Evolutionary conservation across 805 yeast genomes (phyloP), one percentile per base, ranked within the genome.

Genomic region (Saccharomycopsis lassenensis): DNA sequence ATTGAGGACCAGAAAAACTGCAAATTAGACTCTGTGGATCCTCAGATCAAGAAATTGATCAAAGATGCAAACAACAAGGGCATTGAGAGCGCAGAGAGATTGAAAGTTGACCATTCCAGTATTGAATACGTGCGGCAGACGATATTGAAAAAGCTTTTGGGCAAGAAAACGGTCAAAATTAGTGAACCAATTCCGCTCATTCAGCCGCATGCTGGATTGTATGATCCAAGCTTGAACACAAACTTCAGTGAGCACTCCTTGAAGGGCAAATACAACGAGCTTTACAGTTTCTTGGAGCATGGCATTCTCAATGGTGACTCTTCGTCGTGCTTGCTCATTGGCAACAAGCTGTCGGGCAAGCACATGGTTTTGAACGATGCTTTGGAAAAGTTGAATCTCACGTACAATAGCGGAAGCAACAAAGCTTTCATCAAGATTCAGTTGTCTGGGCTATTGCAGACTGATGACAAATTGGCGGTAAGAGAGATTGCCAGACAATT

Each of bases 401-500:
- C 58, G 22, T 68, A 65, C 48, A 46, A 46, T 2, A 47, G 21
- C 3, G 35, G 37, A 1, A 44, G 47, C 2, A 50, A 52, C 4
- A 62, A 71, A 23, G 71, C 73, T 33, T 84, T 74, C 50, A 62
- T 87, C 12, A 62, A 70, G 0, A 70, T 91, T 7, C 54, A 67
- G 16, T 58, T 89, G 20, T 74, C 78, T 41, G 95, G 95, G 0
- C 56, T 67, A 10, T 65, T 77, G 3, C 95, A 84, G 51, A 52
- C 66, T 4, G 85, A 79, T 46, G 97, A 89, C 50, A 69, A 65
- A 31, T 59, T 69, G 33, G 97, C 97, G 0, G 69, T 91, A 10
- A 67, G 87, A 35, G 87, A 84, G 46, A 80, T 91, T 39, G 94
- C 95, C 0, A 63, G 78, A 29, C 96, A 87, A 54, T 57, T 89